Percentiles rank a stretch among this genome's conserved stretches.
phyloP scores from a whole-genome alignment of 1,284 basidiomycete species.

The Boletellus deceptivus region DNA sequence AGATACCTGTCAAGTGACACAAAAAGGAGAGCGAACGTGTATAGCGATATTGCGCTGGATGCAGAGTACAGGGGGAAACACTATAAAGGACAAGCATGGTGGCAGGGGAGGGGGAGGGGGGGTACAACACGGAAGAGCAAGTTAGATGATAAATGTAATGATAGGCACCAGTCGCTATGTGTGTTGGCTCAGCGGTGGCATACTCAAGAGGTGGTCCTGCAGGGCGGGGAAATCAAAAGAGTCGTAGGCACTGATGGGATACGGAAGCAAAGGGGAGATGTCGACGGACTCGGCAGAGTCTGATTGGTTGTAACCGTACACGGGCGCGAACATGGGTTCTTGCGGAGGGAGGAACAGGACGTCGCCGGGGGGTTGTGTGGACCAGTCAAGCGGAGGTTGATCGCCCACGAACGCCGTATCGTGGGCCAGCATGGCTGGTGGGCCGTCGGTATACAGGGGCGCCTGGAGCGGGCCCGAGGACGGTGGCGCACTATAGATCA shows the following conservation, averaged over 20 bases:
- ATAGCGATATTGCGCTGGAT: conserved; percentile 12
- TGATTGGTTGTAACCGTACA: conserved; percentile 24
- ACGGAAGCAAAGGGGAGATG: conserved; percentile 17
- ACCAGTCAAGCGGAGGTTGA: conserved; percentile 15
- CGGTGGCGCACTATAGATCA: conserved; percentile 13
- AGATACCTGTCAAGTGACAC: conserved; percentile 22
- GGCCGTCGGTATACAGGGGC: conserved; percentile 22
- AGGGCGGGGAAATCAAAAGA: conserved; percentile 34
- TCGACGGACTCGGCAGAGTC: conserved; percentile 20
- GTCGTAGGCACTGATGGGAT: conserved; percentile 25
- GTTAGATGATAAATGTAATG: conserved; percentile 26
- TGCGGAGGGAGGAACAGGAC: conserved; percentile 19
- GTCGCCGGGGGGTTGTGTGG: conserved; percentile 12
- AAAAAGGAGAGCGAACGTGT: conserved; percentile 10
- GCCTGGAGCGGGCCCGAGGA: conserved; percentile 13
- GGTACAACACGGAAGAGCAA: conserved; percentile 27
- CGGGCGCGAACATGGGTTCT: conserved; percentile 16
- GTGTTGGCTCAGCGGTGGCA: conserved; percentile 17
- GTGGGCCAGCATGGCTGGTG: conserved; percentile 10
- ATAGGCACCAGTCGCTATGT: conserved; percentile 14
- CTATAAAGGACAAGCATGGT: not conserved
- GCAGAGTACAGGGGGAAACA: conserved; percentile 11
- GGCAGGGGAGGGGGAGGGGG: not conserved
- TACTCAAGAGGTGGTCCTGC: conserved; percentile 26
- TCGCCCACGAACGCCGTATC: conserved; percentile 18